A percentile compares a stretch with the other conserved stretches of the same genome.
phyloP scores from a whole-genome alignment of 768 basidiomycete genomes.

The Hygrocybe punicea region DNA sequence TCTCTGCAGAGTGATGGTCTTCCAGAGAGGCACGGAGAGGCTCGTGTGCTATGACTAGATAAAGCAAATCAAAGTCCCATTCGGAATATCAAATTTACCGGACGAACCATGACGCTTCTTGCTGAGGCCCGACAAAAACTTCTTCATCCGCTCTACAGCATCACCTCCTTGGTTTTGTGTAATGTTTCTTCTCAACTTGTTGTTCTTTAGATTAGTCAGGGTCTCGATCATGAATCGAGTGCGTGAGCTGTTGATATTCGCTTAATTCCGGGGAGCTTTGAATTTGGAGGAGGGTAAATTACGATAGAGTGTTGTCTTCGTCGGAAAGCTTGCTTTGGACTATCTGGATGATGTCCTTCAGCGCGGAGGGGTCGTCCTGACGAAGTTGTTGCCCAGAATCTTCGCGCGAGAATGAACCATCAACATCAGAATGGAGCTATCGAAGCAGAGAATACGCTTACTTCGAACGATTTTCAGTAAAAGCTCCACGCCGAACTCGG shows the following conservation, averaged over 20 bases:
- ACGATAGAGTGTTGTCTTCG: conserved; percentile 54
- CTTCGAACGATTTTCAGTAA: conserved; percentile 81
- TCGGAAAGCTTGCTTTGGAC: conserved; percentile 69
- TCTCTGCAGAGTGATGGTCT: conserved; percentile 82
- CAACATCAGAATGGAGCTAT: neutral
- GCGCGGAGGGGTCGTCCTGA: conserved; percentile 84
- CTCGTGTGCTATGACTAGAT: conserved; percentile 76
- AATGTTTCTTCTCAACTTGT: conserved; percentile 65
- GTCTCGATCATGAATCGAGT: conserved; percentile 96
- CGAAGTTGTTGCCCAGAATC: conserved; percentile 91
- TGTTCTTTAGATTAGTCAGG: conserved; percentile 87
- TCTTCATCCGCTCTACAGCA: conserved; percentile 83
- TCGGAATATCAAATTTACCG: neutral
- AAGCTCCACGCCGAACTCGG: conserved; percentile 82
- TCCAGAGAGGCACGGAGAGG: conserved; percentile 78
- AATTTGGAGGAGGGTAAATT: neutral
- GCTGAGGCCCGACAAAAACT: conserved; percentile 69
- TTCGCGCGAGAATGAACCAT: conserved; percentile 32
- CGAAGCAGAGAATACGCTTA: conserved; percentile 34
- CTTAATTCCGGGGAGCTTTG: neutral
- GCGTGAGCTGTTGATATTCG: conserved; percentile 59
- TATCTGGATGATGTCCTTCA: conserved; percentile 86
- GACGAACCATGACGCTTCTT: conserved; percentile 72
- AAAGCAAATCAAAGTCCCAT: neutral
- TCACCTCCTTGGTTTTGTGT: conserved; percentile 70